Conservation (phyloP, 2,329 filamentous ascomycete species). For the Cercospora citrullina region DNA sequence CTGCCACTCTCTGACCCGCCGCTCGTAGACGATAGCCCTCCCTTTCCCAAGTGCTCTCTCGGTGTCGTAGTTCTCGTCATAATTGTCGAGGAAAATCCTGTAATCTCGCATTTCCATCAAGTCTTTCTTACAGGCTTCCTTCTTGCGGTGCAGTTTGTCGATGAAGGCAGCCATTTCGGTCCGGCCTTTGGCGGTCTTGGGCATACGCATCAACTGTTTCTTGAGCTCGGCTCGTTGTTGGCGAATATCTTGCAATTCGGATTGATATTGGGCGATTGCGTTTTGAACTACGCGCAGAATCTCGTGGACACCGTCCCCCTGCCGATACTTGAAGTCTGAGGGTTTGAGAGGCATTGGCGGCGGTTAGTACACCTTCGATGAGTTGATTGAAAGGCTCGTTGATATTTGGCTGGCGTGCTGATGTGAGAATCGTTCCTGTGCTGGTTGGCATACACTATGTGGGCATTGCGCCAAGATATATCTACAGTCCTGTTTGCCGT, state of each 20-base stretch:
- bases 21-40: background rate
- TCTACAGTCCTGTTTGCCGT: background rate
- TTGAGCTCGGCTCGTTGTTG: conserved; percentile 2
- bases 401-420: background rate
- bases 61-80: background rate
- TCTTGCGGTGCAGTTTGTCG: background rate
- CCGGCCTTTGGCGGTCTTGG: background rate
- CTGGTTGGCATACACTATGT: background rate
- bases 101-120: background rate
- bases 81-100: background rate
- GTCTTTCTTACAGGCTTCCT: background rate
- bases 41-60: background rate
- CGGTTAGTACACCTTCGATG: background rate
- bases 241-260: background rate
- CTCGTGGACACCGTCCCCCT: background rate
- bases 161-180: background rate
- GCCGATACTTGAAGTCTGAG: background rate
- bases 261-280: background rate
- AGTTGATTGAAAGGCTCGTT: background rate
- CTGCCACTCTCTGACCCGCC: background rate
- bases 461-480: background rate
- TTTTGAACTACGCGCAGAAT: background rate
- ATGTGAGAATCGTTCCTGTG: background rate
- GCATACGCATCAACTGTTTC: background rate
- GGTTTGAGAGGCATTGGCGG: background rate